phyloP scores from a whole-genome alignment of 176 grass and related monocot species.

The Cocos nucifera region DNA sequence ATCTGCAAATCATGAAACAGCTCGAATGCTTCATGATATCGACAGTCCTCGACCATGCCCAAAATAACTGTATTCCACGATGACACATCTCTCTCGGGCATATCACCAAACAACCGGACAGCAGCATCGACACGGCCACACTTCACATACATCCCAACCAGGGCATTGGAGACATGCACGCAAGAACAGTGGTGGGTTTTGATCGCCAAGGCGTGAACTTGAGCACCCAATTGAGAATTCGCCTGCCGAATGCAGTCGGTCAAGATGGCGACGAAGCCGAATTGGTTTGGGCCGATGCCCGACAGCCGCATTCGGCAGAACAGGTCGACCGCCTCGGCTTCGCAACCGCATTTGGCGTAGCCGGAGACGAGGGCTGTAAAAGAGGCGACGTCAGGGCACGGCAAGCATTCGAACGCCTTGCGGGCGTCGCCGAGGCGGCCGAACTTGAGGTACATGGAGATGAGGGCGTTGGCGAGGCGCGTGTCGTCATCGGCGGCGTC shows the following conservation, averaged over 20 bases:
- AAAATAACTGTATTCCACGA: slow-evolving; percentile 56
- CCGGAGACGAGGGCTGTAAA: slow-evolving; percentile 51
- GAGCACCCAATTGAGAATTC: slow-evolving; percentile 32
- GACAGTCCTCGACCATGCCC: slow-evolving; percentile 37
- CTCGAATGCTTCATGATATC: slow-evolving; percentile 51
- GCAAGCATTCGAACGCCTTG: slow-evolving; percentile 32
- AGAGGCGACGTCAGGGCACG: slow-evolving; percentile 30
- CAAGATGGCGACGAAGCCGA: slow-evolving; percentile 51
- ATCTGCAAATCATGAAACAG: slow-evolving; percentile 42
- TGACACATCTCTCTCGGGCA: slow-evolving; percentile 42
- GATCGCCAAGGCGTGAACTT: slow-evolving; percentile 50
- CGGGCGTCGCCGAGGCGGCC: slow-evolving; percentile 28
- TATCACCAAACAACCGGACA: slow-evolving; percentile 26
- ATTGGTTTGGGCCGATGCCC: slow-evolving; percentile 34
- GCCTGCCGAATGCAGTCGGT: slow-evolving; percentile 45
- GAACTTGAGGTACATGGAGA: slow-evolving; percentile 40
- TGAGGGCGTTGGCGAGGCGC: slow-evolving; percentile 32
- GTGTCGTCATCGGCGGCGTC: background rate
- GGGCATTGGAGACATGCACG: slow-evolving; percentile 45
- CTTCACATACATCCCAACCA: slow-evolving; percentile 30
- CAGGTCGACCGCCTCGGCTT: slow-evolving; percentile 5
- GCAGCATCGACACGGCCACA: slow-evolving; percentile 23
- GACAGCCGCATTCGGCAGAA: slow-evolving; percentile 34
- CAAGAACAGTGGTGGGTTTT: slow-evolving; percentile 14
- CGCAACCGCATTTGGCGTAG: slow-evolving; percentile 26